A percentile compares a stretch with the other conserved stretches of the same genome.
These are phyloP conservation scores for Ilyonectria mors-panacis DNA, from an alignment of 2,329 filamentous ascomycete species.

Conservation along the genomic window DNA sequence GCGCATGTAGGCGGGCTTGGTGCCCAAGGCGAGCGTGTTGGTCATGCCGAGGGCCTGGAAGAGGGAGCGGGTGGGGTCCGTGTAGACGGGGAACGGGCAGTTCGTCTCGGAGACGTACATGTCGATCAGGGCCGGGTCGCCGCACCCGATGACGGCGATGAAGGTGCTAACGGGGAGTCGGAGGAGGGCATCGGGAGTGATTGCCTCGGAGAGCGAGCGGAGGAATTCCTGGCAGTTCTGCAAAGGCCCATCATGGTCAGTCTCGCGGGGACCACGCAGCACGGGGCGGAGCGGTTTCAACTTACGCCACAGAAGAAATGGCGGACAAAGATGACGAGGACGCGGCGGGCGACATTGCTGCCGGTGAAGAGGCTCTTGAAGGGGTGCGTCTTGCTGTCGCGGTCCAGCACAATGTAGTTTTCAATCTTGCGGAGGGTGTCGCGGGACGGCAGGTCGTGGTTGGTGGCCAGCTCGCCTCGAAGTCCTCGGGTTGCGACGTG, in stretches of 20 bases:
- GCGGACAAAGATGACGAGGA: conserved; percentile 81
- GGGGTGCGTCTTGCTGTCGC: conserved; percentile 69
- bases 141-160: conserved; percentile 81
- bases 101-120: conserved; percentile 74
- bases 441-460: conserved; percentile 67
- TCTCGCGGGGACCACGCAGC: background rate
- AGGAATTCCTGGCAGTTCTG: conserved; percentile 86
- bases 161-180: conserved; percentile 70
- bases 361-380: conserved; percentile 77
- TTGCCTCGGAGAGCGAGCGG: conserved; percentile 70
- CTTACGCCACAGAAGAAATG: conserved; percentile 87
- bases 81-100: conserved; percentile 83
- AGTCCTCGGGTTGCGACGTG: conserved; percentile 63
- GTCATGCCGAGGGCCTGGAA: conserved; percentile 80
- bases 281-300: conserved; percentile 36
- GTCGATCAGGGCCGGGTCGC: conserved; percentile 76
- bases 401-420: conserved; percentile 72
- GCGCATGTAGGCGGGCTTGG: conserved; percentile 75
- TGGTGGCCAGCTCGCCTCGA: conserved; percentile 68
- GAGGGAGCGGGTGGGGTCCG: conserved; percentile 78
- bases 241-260: background rate
- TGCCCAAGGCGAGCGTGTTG: conserved; percentile 72
- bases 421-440: conserved; percentile 67
- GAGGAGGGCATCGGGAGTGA: conserved; percentile 67
- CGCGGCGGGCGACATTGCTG: conserved; percentile 66